Percentiles rank a stretch among this genome's conserved stretches.
These are phyloP conservation scores for Pinus albicaulis DNA, from an alignment of 75 land plant genomes.

Conservation along the genomic window DNA sequence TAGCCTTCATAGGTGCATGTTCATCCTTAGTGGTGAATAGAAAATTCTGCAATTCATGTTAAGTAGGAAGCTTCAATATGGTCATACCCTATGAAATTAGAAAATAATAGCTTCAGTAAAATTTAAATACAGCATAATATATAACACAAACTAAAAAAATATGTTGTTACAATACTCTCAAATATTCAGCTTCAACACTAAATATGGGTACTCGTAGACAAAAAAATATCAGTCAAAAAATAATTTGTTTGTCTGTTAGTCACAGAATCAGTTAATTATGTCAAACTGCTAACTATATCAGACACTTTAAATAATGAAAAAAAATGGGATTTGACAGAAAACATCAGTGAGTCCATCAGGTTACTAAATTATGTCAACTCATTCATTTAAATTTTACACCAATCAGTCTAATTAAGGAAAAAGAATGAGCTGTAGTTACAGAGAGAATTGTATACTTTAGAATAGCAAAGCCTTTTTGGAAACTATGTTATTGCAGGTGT, in stretches of 20 bases:
- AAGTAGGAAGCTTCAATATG: background rate
- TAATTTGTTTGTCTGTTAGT: background rate
- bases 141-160: background rate
- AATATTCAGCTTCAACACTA: background rate
- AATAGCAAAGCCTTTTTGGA: no score
- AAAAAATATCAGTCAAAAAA: background rate
- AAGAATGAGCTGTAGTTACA: no score
- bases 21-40: conserved; percentile 44
- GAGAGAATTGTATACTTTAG: no score
- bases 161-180: background rate
- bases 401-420: no score
- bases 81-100: background rate
- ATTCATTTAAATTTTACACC: no score
- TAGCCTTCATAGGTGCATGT: conserved; percentile 45
- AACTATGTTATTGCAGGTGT: no score
- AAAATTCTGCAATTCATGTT: conserved; percentile 23
- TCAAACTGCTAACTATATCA: no score
- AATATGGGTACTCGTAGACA: background rate
- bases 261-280: no score
- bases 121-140: background rate
- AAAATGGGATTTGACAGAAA: no score
- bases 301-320: no score
- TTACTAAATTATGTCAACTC: no score
- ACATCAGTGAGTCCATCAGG: no score
- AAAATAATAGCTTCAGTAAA: background rate